These are phyloP conservation scores for Leccinum variicolor DNA, from an alignment of 768 basidiomycete genomes.

Conservation along the genomic window DNA sequence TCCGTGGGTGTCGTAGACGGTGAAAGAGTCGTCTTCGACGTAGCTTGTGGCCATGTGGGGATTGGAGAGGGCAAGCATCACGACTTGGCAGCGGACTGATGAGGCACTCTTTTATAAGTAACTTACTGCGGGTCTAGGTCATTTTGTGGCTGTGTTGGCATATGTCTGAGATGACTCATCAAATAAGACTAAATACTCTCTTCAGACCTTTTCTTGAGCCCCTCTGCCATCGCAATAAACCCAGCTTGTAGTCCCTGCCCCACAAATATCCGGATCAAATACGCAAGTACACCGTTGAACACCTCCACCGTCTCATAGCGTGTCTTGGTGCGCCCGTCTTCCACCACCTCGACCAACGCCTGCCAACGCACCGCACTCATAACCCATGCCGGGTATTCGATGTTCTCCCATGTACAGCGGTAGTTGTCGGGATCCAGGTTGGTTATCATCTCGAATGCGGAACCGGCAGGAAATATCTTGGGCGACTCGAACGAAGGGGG, in stretches of 20 bases:
- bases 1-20: conserved; percentile 40
- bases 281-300: conserved; percentile 54
- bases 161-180: conserved; percentile 16
- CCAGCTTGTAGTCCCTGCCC: conserved; percentile 40
- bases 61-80: conserved; percentile 20
- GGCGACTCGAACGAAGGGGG: conserved; percentile 53
- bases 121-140: conserved; percentile 23
- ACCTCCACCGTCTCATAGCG: conserved; percentile 64
- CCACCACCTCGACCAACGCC: conserved; percentile 43
- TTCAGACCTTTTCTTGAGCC: conserved; percentile 53
- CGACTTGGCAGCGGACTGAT: neutral
- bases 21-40: conserved; percentile 16
- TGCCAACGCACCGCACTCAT: conserved; percentile 63
- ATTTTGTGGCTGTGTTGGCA: conserved; percentile 23
- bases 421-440: conserved; percentile 50
- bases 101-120: neutral
- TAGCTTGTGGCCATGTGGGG: conserved; percentile 7
- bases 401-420: conserved; percentile 55
- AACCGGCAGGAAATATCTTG: conserved; percentile 30
- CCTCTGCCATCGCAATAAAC: conserved; percentile 54
- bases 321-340: conserved; percentile 45
- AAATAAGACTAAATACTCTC: neutral
- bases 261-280: conserved; percentile 46
- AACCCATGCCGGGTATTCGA: conserved; percentile 43
- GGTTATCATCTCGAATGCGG: conserved; percentile 46